Evolutionary conservation across 2,329 filamentous ascomycete species (phyloP), one percentile per base, ranked within the genome.

Genomic region (Fusarium caatingaense): DNA sequence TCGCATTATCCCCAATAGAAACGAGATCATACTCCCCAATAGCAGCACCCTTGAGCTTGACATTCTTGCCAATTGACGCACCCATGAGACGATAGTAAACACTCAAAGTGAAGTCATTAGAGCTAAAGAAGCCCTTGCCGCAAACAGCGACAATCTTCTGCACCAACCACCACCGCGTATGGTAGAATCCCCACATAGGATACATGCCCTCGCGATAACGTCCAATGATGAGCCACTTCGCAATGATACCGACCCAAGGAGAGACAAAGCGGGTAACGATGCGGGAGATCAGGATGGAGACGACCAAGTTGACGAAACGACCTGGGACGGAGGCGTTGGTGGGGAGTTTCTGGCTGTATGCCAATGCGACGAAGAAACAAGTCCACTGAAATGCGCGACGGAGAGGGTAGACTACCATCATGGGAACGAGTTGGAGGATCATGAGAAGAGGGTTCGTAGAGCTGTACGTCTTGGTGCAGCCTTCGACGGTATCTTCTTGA

Each of bases 151-250:
- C 34, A 0, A 64, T 64, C 59, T 64, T 64, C 18, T 64, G 60
- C 7, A 64, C 42, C 30, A 64, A 16, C 60, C 60, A 64, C 60
- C 60, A 64, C 11, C 60, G 28, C 0, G 60, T 64, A n/a, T 64
- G 60, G 15, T 64, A 64, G 2, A 48, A 15, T 13, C 60, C 60
- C 60, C 60, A 64, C 60, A 64, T 64, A 0, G 60, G 60, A 4
- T 64, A 64, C 1, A 64, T 25, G 0, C 59, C 60, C 12, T 57
- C 48, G 0, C 23, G 42, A 40, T 64, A 63, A 2, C 60, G 34
- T 0, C 60, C 59, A 6, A 64, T 48, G 13, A 64, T 64, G n/a
- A 64, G 6, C 49, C 60, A 64, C 3, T 64, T 64, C 8, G 27
- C 45, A 0, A 64, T 3, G 1, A 64, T 64, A 15, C 60, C 60